A percentile compares a stretch with the other conserved stretches of the same genome.
Evolutionary conservation across 257 asterid genomes (phyloP).

Genomic region (Paraleonurus japonicus): DNA sequence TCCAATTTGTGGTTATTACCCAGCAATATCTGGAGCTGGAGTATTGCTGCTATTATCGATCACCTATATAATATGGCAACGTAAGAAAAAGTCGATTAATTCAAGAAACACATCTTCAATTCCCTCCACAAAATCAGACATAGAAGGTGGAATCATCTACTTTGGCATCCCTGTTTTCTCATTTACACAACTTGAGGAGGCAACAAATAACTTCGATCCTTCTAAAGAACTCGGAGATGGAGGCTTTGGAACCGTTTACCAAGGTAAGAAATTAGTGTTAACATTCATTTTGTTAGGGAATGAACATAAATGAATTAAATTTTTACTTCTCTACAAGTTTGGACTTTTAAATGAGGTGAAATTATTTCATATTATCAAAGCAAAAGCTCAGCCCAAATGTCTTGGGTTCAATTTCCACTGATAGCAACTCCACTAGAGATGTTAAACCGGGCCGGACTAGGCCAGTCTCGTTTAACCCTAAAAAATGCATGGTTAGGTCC

Average conservation of each 20-base stretch:
- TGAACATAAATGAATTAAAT: no score
- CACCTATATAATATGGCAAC: not conserved
- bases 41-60: not conserved
- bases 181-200: not conserved
- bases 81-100: not conserved
- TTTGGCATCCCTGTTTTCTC: not conserved
- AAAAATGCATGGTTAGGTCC: no score
- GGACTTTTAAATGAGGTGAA: no score
- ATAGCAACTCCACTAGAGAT: no score
- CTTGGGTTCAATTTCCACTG: no score
- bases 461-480: no score
- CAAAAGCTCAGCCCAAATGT: no score
- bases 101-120: not conserved
- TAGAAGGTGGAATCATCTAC: not conserved
- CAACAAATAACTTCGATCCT: no score
- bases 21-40: not conserved
- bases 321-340: no score
- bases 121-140: slow-evolving; percentile 10
- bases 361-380: no score
- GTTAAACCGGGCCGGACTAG: no score
- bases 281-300: no score
- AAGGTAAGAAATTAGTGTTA: not conserved
- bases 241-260: not conserved
- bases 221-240: not conserved
- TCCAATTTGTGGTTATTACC: not conserved